Conservation (phyloP, 164 flowering plant genomes). For the Protea cynaroides region DNA sequence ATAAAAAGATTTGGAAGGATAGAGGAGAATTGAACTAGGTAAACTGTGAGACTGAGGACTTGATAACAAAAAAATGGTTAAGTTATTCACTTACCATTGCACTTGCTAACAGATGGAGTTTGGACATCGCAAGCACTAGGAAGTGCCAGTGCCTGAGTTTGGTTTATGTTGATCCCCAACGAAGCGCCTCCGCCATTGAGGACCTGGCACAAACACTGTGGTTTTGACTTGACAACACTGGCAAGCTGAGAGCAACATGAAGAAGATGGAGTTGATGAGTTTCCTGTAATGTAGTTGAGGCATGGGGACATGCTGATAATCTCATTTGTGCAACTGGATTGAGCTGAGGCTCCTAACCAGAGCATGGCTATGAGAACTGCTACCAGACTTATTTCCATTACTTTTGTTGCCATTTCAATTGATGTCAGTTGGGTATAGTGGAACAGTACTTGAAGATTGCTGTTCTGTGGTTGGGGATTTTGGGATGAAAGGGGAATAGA, state of each 20-base stretch:
- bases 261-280: constrained; percentile 38
- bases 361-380: neutral
- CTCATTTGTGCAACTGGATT: constrained; percentile 23
- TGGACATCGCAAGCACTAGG: constrained; percentile 46
- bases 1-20: neutral
- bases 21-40: no score
- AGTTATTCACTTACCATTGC: constrained; percentile 39
- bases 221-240: constrained; percentile 28
- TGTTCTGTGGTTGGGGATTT: neutral
- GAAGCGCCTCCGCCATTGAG: constrained; percentile 26
- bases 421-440: neutral
- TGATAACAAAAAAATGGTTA: no score
- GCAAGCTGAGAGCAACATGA: constrained; percentile 45
- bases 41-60: no score
- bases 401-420: neutral
- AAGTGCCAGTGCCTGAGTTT: constrained; percentile 40
- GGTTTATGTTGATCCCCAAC: constrained; percentile 39
- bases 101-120: constrained; percentile 42
- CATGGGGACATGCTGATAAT: constrained; percentile 36
- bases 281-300: constrained; percentile 41
- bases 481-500: neutral
- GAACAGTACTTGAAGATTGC: no score
- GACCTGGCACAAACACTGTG: constrained; percentile 41
- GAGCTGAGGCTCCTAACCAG: constrained; percentile 16
- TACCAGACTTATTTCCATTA: neutral